phyloP scores from a whole-genome alignment of 768 basidiomycete genomes.

The Boletus coccyginus region DNA sequence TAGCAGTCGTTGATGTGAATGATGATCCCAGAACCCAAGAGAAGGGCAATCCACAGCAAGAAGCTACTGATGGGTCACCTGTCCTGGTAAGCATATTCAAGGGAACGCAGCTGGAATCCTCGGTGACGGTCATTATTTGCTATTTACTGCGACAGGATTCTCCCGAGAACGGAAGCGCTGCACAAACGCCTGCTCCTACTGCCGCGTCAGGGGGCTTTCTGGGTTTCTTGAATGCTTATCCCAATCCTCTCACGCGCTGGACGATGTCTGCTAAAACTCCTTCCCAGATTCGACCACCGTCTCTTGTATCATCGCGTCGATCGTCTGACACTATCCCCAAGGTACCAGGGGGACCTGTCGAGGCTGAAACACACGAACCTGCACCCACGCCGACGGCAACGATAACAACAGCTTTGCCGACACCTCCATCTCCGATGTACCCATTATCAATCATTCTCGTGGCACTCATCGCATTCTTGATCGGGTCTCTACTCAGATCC shows the following conservation, averaged over 20 bases:
- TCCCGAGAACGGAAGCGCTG: slow-evolving; percentile 23
- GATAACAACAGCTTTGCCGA: slow-evolving; percentile 1
- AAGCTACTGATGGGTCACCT: slow-evolving; percentile 17
- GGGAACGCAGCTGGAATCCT: background rate
- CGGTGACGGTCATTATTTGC: background rate
- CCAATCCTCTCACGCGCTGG: slow-evolving; percentile 56
- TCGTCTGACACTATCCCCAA: slow-evolving; percentile 23
- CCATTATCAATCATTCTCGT: slow-evolving; percentile 61
- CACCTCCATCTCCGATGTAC: slow-evolving; percentile 26
- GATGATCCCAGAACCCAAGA: slow-evolving; percentile 17
- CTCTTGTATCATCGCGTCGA: slow-evolving; percentile 21
- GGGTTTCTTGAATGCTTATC: slow-evolving; percentile 60
- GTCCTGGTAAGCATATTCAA: slow-evolving; percentile 19
- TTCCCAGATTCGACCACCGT: slow-evolving; percentile 19
- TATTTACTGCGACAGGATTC: slow-evolving; percentile 17
- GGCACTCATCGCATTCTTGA: slow-evolving; percentile 84
- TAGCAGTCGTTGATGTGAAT: slow-evolving; percentile 7
- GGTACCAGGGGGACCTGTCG: slow-evolving; percentile 37
- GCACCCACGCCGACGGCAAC: background rate
- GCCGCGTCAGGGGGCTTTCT: slow-evolving; percentile 44
- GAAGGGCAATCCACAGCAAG: slow-evolving; percentile 18
- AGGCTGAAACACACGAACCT: slow-evolving; percentile 12
- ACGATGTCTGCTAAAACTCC: slow-evolving; percentile 29
- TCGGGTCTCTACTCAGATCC: slow-evolving; percentile 87
- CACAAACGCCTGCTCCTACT: slow-evolving; percentile 19